Percentiles rank a stretch among this genome's conserved stretches.
Conservation (phyloP, 1,284 basidiomycete genomes). For the Mycena citricolor region DNA sequence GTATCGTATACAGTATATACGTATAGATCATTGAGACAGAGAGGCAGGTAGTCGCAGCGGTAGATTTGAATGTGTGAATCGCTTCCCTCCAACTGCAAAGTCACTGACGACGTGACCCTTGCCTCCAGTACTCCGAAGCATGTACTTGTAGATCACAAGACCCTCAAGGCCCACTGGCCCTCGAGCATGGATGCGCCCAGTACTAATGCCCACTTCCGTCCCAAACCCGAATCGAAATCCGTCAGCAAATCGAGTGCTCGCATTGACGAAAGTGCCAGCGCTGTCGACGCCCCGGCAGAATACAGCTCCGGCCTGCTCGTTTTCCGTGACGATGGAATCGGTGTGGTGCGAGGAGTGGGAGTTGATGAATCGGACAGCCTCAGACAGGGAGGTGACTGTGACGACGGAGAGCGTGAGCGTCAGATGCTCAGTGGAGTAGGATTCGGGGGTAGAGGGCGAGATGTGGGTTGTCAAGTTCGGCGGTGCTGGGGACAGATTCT, state of each 20-base stretch:
- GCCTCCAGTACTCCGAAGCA: constrained; percentile 72
- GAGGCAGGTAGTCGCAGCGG: too few relatives aligned
- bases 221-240: constrained; percentile 97
- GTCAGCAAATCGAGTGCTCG: constrained; percentile 94
- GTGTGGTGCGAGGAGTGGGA: constrained; percentile 94
- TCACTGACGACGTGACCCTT: constrained; percentile 81
- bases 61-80: constrained; percentile 71
- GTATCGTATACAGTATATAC: too few relatives aligned
- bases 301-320: constrained; percentile 57
- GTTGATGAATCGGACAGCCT: constrained; percentile 91
- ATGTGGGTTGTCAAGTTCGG: constrained; percentile 49
- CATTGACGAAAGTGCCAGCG: constrained; percentile 93
- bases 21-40: too few relatives aligned
- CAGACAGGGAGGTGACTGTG: constrained; percentile 65
- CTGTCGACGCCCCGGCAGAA: constrained; percentile 91
- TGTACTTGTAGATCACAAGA: constrained; percentile 93
- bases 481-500: constrained; percentile 33
- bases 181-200: constrained; percentile 93
- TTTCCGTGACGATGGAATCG: constrained; percentile 90
- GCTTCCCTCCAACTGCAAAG: constrained; percentile 77
- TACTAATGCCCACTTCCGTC: constrained; percentile 97
- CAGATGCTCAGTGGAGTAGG: constrained; percentile 90
- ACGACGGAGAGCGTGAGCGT: constrained; percentile 82
- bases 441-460: constrained; percentile 51
- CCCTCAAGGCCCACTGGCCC: constrained; percentile 97